Evolutionary conservation across 805 yeast genomes (phyloP), one percentile per base, ranked within the genome.

Genomic region (Limtongia smithiae): DNA sequence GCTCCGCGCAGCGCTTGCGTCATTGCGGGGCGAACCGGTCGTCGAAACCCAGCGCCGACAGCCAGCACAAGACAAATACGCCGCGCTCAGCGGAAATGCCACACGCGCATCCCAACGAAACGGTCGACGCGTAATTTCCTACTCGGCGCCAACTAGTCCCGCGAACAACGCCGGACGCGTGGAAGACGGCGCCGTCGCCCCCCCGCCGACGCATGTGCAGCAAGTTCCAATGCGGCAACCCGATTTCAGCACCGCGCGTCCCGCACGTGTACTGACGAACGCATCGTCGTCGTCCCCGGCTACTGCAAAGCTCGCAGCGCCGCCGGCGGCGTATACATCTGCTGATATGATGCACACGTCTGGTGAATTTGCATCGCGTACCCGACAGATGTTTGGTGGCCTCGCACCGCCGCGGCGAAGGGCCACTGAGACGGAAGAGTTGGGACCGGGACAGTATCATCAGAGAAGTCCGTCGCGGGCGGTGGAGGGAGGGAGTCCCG

Each of bases 1-100:
- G 7, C 63, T 80, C 37, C 73, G 78, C 30, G 77, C 79, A 2
- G 81, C 81, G 1, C 63, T 79, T 44, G 77, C 75, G 49, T 73
- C 72, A 12, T 60, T 71, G 39, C 69, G 68, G 58, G 43, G 41
- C 25, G 47, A 41, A 21, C 54, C 43, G 42, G 41, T 37, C 44
- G 48, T 18, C 36, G 8, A 8, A 9, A 40, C 20, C 15, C 37
- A 36, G 9, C 22, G 15, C 21, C 2, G 38, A 12, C 24, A 14
- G 4, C 25, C 45, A 28, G 42, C n/a, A 35, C n/a, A n/a, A n/a
- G 57, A 24, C 24, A 47, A 43, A 46, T 40, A 27, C 25, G 32
- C 46, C 20, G 51, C 51, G 12, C 33, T 51, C 4, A 50, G 43
- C 15, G 31, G 27, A 15, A 37, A 25, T 24, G 31, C 35, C 18